Base-by-base conservation (phyloP, 2,329 filamentous ascomycete genomes). In the Epichloe elymi region DNA sequence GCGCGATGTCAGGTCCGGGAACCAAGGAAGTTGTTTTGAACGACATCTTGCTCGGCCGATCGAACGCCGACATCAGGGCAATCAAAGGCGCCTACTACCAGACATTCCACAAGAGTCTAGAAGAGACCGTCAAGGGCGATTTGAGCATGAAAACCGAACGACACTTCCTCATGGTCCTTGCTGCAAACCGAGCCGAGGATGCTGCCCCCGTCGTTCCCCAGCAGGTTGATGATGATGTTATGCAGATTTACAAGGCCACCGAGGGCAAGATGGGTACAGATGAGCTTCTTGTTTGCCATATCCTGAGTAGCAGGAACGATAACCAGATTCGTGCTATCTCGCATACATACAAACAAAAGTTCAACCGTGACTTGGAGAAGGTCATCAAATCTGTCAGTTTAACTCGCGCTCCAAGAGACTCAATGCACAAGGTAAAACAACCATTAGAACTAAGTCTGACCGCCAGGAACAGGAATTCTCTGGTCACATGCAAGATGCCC, bases 11-110 rank as follows among this genome's bases (percentile, higher is more conserved):
- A 46, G 89, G 91, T 0, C 64, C 80, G 1, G 93, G 93, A 7
- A 97, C 91, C 0, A 95, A 95, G 60, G 91, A 97, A 63, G 72
- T 74, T 50, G 74, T 93, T 1, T 74, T 98, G 47, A 93, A 95
- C 64, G 91, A 97, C 59, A 77, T 95, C 5, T 75, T 97, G 2
- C 78, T 96, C 4, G 77, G 82, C 8, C 80, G 91, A 37, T 86
- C 82, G 37, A 97, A 97, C 61, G 88, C 89, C 36, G 91, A 97
- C 60, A 73, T 98, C 39, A 76, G 80, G 50, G 88, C 87, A 39
- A 96, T 98, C 73, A 95, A 94, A 70, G 67, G 73, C 45, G 78
- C 81, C 17, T 97, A 95, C 65, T 76, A 83, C 43, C 76, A 76
- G 15, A 79, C 76, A 1, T 89, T 83, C 70, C 72, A 73, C 38